These are phyloP conservation scores for Globisporangium middletonii DNA, from an alignment of 352 stramenopile species.

Conservation along the genomic window DNA sequence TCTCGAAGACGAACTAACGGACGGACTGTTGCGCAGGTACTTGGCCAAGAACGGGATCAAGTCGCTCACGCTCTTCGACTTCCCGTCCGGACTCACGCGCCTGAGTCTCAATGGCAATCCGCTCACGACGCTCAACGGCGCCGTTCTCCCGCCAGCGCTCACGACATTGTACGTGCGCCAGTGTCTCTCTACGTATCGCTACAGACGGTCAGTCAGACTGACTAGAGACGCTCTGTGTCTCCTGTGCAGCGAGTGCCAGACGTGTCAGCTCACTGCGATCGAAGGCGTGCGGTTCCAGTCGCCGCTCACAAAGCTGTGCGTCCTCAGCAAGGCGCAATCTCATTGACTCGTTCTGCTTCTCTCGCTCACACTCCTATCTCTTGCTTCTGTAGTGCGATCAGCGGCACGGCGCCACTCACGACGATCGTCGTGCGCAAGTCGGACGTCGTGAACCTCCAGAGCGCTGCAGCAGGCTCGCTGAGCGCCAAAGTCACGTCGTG, in stretches of 20 bases:
- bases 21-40: slow-evolving; percentile 3
- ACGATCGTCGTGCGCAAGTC: slow-evolving; percentile 31
- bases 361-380: slow-evolving; percentile 7
- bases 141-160: slow-evolving; percentile 37
- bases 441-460: slow-evolving; percentile 20
- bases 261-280: slow-evolving; percentile 16
- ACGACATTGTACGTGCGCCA: slow-evolving; percentile 17
- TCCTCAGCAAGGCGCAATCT: background rate
- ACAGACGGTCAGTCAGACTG: background rate
- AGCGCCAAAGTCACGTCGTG: background rate
- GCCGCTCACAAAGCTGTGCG: slow-evolving; percentile 33
- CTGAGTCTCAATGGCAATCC: slow-evolving; percentile 30
- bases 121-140: slow-evolving; percentile 27
- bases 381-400: slow-evolving; percentile 8
- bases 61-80: slow-evolving; percentile 12
- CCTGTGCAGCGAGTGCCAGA: slow-evolving; percentile 11
- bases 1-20: background rate
- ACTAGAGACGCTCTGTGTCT: background rate
- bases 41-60: slow-evolving; percentile 10
- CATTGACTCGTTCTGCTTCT: background rate
- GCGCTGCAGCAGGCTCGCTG: background rate
- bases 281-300: slow-evolving; percentile 21
- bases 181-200: background rate
- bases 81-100: slow-evolving; percentile 15
- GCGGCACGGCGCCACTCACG: slow-evolving; percentile 18